Conservation (phyloP, 148 eudicot genomes). For the Chenopodium quinoa region DNA sequence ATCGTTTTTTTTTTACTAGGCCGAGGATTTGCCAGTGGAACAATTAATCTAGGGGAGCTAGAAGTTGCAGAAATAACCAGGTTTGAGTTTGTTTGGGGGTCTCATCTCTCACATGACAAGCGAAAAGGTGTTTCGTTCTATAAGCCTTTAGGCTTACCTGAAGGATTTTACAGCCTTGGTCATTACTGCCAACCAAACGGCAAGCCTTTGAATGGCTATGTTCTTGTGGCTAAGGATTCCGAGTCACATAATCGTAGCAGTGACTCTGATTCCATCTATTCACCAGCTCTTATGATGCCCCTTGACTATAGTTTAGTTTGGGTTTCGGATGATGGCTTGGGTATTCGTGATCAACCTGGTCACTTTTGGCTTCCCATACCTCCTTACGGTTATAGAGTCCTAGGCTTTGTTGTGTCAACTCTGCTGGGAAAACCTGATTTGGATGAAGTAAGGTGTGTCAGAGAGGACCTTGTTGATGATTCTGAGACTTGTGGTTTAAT, state of each 20-base stretch:
- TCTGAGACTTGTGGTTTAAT: slow-evolving; percentile 50
- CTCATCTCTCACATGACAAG: slow-evolving; percentile 43
- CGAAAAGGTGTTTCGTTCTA: slow-evolving; percentile 51
- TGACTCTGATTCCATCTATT: not conserved
- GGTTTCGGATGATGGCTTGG: slow-evolving; percentile 65
- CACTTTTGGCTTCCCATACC: slow-evolving; percentile 81
- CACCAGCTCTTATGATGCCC: slow-evolving; percentile 61
- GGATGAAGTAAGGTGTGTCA: slow-evolving; percentile 68
- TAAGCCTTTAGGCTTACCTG: slow-evolving; percentile 64
- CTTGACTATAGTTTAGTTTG: slow-evolving; percentile 66
- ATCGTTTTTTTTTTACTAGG: slow-evolving; percentile 42
- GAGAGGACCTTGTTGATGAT: slow-evolving; percentile 68
- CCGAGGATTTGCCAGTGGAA: slow-evolving; percentile 65
- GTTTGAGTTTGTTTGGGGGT: slow-evolving; percentile 70
- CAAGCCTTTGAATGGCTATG: slow-evolving; percentile 55
- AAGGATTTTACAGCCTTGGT: slow-evolving; percentile 71
- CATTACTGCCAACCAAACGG: slow-evolving; percentile 66
- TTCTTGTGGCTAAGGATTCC: slow-evolving; percentile 61
- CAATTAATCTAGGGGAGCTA: slow-evolving; percentile 67
- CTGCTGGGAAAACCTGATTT: slow-evolving; percentile 51
- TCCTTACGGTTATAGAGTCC: slow-evolving; percentile 73
- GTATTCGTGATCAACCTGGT: slow-evolving; percentile 41
- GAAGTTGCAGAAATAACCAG: slow-evolving; percentile 63
- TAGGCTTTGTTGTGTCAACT: slow-evolving; percentile 73
- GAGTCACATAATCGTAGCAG: not conserved